These are phyloP conservation scores for Luffa acutangula DNA, from an alignment of 306 rosid genomes.

Conservation along the genomic window DNA sequence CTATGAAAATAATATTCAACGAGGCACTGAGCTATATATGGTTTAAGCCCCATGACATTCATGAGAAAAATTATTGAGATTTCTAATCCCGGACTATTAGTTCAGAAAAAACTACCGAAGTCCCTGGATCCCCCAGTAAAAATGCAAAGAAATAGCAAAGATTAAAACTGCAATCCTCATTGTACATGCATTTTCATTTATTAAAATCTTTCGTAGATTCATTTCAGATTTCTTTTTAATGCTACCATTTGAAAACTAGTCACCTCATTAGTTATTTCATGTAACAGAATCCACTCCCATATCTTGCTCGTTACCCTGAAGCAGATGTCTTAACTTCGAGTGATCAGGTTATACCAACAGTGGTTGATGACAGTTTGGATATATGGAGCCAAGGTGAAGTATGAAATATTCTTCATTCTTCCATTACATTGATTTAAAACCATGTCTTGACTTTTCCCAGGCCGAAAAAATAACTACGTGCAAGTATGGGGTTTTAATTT, in stretches of 20 bases:
- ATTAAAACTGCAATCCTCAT: background rate
- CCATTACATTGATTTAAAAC: background rate
- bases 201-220: background rate
- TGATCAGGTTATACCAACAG: constrained; percentile 88
- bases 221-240: constrained; percentile 3
- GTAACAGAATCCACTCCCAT: constrained; percentile 93
- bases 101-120: background rate
- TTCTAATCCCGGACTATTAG: background rate
- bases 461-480: background rate
- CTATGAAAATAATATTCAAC: background rate
- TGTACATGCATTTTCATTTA: background rate
- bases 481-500: background rate
- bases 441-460: background rate
- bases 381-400: constrained; percentile 62
- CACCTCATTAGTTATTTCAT: constrained; percentile 21
- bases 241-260: constrained; percentile 8
- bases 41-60: background rate
- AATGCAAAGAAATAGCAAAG: background rate
- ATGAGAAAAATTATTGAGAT: background rate
- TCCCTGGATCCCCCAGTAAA: background rate
- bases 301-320: constrained; percentile 74
- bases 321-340: constrained; percentile 96
- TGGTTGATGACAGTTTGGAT: constrained; percentile 82
- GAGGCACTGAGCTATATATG: background rate
- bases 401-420: background rate